Conservation (phyloP, 495 filamentous ascomycete genomes). For the Trichocladium antarcticum region DNA sequence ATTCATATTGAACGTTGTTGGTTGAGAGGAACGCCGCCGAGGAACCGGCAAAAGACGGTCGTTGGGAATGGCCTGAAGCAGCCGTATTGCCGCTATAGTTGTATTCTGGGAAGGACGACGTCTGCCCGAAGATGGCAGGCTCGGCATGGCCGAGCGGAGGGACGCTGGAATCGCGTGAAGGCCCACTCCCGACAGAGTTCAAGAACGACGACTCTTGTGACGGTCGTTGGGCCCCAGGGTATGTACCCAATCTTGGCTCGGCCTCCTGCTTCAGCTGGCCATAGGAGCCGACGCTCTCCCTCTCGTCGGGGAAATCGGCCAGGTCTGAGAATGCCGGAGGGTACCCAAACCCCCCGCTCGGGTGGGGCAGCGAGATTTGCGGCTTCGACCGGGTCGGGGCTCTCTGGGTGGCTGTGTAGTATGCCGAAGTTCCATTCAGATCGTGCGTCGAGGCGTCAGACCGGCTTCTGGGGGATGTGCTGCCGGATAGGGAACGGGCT, state of each 20-base stretch:
- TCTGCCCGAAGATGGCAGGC: conserved; percentile 16
- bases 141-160: conserved; percentile 21
- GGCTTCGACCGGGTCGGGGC: conserved; percentile 9
- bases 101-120: conserved; percentile 9
- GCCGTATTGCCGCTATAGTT: not conserved
- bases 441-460: conserved; percentile 30
- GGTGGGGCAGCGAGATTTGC: not conserved
- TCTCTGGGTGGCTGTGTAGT: conserved; percentile 27
- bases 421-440: conserved; percentile 29
- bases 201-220: conserved; percentile 13
- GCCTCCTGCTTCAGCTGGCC: conserved; percentile 1
- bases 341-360: conserved; percentile 6
- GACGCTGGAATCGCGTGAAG: conserved; percentile 22
- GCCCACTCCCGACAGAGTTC: conserved; percentile 2
- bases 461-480: conserved; percentile 24
- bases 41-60: conserved; percentile 15
- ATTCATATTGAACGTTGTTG: conserved; percentile 1
- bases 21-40: conserved; percentile 13
- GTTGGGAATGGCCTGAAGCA: conserved; percentile 14
- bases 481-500: conserved; percentile 18
- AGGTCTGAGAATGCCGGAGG: conserved; percentile 5
- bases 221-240: conserved; percentile 3
- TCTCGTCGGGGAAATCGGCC: conserved; percentile 22
- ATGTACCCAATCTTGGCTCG: not conserved
- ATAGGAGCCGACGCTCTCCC: conserved; percentile 13